Evolutionary conservation across 495 filamentous ascomycete genomes (phyloP), one percentile per base, ranked within the genome.

Genomic region (Aspergillus campestris): DNA sequence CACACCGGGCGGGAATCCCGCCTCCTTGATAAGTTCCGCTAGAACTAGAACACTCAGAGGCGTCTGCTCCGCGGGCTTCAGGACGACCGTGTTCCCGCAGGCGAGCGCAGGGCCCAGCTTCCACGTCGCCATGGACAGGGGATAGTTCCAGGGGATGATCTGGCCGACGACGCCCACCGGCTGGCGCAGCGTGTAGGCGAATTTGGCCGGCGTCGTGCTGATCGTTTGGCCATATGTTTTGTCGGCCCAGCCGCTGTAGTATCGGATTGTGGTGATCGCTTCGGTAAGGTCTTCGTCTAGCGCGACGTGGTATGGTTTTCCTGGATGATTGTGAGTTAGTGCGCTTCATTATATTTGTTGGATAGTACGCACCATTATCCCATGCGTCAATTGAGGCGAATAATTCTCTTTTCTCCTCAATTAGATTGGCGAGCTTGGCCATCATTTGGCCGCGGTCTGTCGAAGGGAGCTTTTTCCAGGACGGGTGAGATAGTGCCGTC

Each of bases 81-180:
- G 62, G 3, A 96, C 81, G 14, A 94, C 67, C 0, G 87, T 90
- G 59, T 96, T 96, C 14, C 90, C 88, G 49, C 83, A 87, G 41
- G 84, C 85, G 18, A 95, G 71, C 9, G 89, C 89, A 3, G 89
- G 89, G 7, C 86, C 89, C 0, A 96, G 67, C 59, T 96, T 96
- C 90, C 90, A 95, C 6, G 85, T 81, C 1, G 87, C 86, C 89
- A 95, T 95, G 24, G 73, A 75, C 11, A 92, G 62, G 3, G 89
- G 89, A 50, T 86, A 94, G 55, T 95, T 94, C 89, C 89, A 94
- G 10, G 87, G 87, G 44, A 94, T 94, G 52, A 95, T 95, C 67
- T 94, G 87, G 12, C 78, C 89, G 49, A 87, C 89, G 3, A 97
- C 91, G 30, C 91, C 91, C 31, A 95, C 62, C 0, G 91, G 91